These are phyloP conservation scores for Arabidopsis suecica DNA, from an alignment of 345 rosid genomes.

Conservation along the genomic window DNA sequence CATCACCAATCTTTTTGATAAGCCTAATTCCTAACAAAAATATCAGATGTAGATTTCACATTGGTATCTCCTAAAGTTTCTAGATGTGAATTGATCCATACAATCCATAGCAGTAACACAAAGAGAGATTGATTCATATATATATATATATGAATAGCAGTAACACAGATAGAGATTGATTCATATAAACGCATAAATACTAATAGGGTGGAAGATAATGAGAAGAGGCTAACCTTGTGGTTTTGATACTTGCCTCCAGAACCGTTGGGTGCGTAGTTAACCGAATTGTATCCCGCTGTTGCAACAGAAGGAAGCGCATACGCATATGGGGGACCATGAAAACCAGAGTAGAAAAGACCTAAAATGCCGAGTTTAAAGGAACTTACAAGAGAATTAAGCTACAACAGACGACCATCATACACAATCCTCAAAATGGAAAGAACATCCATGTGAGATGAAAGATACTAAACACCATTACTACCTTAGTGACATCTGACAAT, in stretches of 20 bases:
- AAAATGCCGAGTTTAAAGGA: constrained; percentile 59
- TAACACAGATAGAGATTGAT: neutral
- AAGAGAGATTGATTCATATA: no score
- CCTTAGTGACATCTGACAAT: constrained; percentile 25
- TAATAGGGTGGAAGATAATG: constrained; percentile 28
- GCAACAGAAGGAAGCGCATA: constrained; percentile 75
- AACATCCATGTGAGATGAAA: constrained; percentile 3
- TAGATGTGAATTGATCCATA: no score
- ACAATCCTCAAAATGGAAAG: neutral
- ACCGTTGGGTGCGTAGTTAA: constrained; percentile 74
- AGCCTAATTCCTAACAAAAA: no score
- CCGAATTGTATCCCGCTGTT: constrained; percentile 71
- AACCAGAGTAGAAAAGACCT: constrained; percentile 75
- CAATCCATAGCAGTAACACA: no score
- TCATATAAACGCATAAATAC: neutral
- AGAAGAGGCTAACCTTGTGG: constrained; percentile 66
- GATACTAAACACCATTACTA: constrained; percentile 12
- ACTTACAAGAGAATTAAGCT: constrained; percentile 47
- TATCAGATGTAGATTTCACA: no score
- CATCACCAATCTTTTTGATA: no score
- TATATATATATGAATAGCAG: neutral
- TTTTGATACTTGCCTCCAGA: constrained; percentile 79
- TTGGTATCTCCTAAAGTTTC: no score
- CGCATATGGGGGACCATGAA: constrained; percentile 72
- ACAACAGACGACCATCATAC: constrained; percentile 38